Percentiles rank a stretch among this genome's conserved stretches.
Conservation (phyloP, 2,329 filamentous ascomycete genomes). For the Orbilia ellipsospora region DNA sequence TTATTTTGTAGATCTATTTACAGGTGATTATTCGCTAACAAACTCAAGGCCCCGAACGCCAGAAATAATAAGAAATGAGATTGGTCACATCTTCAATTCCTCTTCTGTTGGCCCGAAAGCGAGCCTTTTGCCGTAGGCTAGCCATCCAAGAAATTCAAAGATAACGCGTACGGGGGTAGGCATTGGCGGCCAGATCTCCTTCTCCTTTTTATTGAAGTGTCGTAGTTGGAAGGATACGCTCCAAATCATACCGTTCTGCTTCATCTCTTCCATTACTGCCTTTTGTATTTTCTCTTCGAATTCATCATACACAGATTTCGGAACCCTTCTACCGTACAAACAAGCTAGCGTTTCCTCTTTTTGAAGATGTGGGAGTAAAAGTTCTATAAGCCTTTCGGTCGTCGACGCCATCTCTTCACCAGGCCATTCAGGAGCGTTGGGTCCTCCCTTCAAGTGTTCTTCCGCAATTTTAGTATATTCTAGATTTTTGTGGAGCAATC, state of each 20-base stretch:
- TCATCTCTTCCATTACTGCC: constrained; percentile 37
- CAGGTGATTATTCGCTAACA: neutral
- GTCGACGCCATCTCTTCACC: constrained; percentile 52
- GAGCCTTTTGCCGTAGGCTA: constrained; percentile 44
- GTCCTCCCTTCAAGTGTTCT: constrained; percentile 43
- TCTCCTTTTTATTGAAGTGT: constrained; percentile 50
- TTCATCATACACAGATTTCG: constrained; percentile 27
- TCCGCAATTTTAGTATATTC: constrained; percentile 40
- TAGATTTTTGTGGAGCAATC: constrained; percentile 23
- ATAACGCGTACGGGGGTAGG: constrained; percentile 36
- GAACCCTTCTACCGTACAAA: constrained; percentile 47
- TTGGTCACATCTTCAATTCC: constrained; percentile 25
- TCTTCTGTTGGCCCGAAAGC: constrained; percentile 38
- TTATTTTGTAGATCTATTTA: neutral
- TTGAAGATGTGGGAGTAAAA: constrained; percentile 45
- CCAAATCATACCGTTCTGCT: constrained; percentile 38
- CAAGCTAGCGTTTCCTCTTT: constrained; percentile 55
- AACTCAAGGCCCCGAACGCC: neutral
- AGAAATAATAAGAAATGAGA: neutral
- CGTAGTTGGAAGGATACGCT: constrained; percentile 27
- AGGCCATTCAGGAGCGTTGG: constrained; percentile 37
- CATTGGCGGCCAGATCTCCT: constrained; percentile 53
- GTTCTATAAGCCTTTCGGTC: constrained; percentile 40
- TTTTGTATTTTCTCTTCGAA: constrained; percentile 48
- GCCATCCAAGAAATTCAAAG: constrained; percentile 44